Percentiles rank a stretch among this genome's conserved stretches.
phyloP scores from a whole-genome alignment of 345 rosid genomes.

The Eucalyptus cladocalyx region DNA sequence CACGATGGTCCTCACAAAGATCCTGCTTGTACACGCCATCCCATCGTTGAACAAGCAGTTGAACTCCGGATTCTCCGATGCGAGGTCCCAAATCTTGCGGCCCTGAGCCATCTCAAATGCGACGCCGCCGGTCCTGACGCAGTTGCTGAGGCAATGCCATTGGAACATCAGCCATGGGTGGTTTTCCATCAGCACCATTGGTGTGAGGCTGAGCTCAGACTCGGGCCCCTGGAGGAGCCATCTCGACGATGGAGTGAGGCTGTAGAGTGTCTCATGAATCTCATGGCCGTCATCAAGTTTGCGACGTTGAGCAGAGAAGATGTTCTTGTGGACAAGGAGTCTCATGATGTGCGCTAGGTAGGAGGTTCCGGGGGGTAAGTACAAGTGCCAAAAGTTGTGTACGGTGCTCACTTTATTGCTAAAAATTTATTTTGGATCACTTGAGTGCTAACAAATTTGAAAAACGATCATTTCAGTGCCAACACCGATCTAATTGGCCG shows the following conservation, averaged over 20 bases:
- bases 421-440: too few relatives aligned
- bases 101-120: constrained; percentile 3
- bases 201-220: neutral
- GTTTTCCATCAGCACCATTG: constrained; percentile 10
- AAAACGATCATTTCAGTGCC: too few relatives aligned
- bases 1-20: neutral
- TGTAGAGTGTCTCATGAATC: constrained; percentile 8
- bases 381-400: too few relatives aligned
- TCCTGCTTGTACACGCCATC: neutral
- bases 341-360: constrained; percentile 13
- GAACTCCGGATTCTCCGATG: neutral
- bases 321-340: neutral
- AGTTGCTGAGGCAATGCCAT: constrained; percentile 2
- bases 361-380: neutral
- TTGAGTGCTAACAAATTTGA: too few relatives aligned
- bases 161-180: neutral
- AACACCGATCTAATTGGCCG: too few relatives aligned
- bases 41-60: neutral
- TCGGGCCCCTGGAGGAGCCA: constrained; percentile 16
- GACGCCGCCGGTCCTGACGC: neutral
- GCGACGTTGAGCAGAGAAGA: neutral
- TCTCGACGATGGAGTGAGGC: constrained; percentile 2
- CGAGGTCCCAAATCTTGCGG: neutral
- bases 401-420: too few relatives aligned
- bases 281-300: neutral